phyloP scores from a whole-genome alignment of 1,284 basidiomycete genomes.

The Mycosarcoma mackinlayi region DNA sequence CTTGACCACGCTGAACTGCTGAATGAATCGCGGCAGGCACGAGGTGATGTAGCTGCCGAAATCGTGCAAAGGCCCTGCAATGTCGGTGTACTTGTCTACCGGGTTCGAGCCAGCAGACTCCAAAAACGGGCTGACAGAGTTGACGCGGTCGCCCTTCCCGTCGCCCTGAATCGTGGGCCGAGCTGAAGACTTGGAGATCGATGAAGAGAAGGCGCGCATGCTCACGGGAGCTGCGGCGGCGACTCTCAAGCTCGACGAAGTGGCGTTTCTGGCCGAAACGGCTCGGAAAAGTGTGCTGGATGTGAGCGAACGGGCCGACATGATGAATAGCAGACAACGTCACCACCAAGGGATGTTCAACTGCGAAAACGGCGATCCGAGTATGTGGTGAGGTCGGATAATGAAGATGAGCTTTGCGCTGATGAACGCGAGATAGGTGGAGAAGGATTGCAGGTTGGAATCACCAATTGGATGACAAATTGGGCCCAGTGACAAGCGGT shows the following conservation, averaged over 20 bases:
- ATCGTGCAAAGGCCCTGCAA: conserved; percentile 60
- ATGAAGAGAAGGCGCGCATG: conserved; percentile 30
- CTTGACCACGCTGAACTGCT: conserved; percentile 75
- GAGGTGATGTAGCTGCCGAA: conserved; percentile 66
- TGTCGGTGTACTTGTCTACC: conserved; percentile 51
- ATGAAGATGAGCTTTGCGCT: too few relatives aligned
- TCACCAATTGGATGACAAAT: conserved; percentile 39
- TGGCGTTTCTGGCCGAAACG: conserved; percentile 33
- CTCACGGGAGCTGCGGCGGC: conserved; percentile 21
- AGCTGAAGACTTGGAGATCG: conserved; percentile 19
- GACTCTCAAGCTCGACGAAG: conserved; percentile 22
- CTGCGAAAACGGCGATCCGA: too few relatives aligned
- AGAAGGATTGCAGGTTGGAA: conserved; percentile 10
- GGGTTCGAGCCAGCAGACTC: conserved; percentile 64
- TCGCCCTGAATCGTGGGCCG: conserved; percentile 39
- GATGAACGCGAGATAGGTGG: conserved; percentile 3
- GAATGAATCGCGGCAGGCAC: conserved; percentile 66
- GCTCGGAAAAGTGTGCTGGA: conserved; percentile 34
- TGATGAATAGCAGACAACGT: conserved; percentile 8
- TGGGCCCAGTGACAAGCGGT: conserved; percentile 12
- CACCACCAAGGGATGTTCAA: too few relatives aligned
- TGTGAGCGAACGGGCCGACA: conserved; percentile 37
- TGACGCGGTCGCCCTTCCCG: conserved; percentile 62
- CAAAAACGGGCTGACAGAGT: conserved; percentile 54
- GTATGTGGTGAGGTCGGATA: background rate